Evolutionary conservation across 2,329 filamentous ascomycete species (phyloP).

Genomic region (Neurospora sp.): DNA sequence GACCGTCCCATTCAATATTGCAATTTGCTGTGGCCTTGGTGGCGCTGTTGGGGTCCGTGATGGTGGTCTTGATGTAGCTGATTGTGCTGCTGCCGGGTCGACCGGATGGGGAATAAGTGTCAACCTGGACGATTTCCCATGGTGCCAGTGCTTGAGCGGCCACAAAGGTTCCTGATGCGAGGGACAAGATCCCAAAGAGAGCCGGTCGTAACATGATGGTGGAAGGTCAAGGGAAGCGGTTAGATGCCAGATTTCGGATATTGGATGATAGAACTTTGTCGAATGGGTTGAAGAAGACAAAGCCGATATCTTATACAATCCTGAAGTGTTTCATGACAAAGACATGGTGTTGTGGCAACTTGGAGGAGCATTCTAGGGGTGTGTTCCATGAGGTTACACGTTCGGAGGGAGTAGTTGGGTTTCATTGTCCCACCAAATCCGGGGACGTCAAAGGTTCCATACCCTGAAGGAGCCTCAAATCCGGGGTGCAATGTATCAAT

Average conservation of each 20-base stretch:
- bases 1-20: not conserved
- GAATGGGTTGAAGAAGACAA: not conserved
- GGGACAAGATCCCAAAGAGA: not conserved
- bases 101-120: conserved; percentile 6
- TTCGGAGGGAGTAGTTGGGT: not conserved
- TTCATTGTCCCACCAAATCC: not conserved
- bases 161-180: not conserved
- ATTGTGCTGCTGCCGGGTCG: conserved; percentile 1
- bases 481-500: not conserved
- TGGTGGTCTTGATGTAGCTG: conserved; percentile 8
- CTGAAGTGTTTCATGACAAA: not conserved
- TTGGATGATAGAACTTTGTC: not conserved
- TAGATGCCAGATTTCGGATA: not conserved
- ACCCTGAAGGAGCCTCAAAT: not conserved
- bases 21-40: not conserved
- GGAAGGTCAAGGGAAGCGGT: not conserved
- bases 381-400: not conserved
- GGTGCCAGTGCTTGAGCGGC: not conserved
- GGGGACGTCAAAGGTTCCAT: not conserved
- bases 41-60: conserved; percentile 5
- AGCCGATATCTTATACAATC: not conserved
- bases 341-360: not conserved
- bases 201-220: not conserved
- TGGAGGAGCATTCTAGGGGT: not conserved
- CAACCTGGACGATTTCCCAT: conserved; percentile 4